Evolutionary conservation across 2,329 filamentous ascomycete species (phyloP), one percentile per base, ranked within the genome.

Genomic region (Sclerotinia minor): DNA sequence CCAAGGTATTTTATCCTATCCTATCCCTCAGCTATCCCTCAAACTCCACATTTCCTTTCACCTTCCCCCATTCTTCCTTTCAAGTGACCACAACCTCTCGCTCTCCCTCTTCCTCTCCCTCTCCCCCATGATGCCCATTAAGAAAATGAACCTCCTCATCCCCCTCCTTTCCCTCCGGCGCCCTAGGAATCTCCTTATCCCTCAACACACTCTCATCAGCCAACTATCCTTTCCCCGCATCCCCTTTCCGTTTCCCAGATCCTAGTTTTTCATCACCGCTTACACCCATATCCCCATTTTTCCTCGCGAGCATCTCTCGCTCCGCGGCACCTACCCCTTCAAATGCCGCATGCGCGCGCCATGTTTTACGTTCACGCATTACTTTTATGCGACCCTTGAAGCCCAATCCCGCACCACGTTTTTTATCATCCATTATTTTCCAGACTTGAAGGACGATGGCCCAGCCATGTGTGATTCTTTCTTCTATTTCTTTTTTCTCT

Each of bases 261-360:
- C 83, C 80, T 17, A 17, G 38, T 67, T 80, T 84, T 72, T 85
- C 81, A 67, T 86, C 84, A 29, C 71, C 74, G 5, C 21, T 44
- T 9, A 8, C 11, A 5, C 81, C 79, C 15, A 78, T 79, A 5
- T 81, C 79, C 17, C 78, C 79, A 9, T 79, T 81, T 44, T 75
- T 78, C 68, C 85, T 74, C 29, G 81, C 81, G n/a, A 79, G 78
- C 15, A 86, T 77, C 0, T 80, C 80, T 67, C 74, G 76, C 69
- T 81, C 78, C 0, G 84, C 83, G 26, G 78, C 77, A 4, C 81
- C 79, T 6, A 83, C 79, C 65, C 80, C 83, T 72, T 84, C 81
- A 67, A 86, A 84, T 2, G 69, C 72, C 1, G 72, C 73, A 45
- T 70, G 70, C 8, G 81, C 79, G 21, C 78, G 79, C 3, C 79